Percentiles rank a stretch among this genome's conserved stretches.
phyloP scores from a whole-genome alignment of 2,329 filamentous ascomycete species.

The Camptophora hylomeconis region DNA sequence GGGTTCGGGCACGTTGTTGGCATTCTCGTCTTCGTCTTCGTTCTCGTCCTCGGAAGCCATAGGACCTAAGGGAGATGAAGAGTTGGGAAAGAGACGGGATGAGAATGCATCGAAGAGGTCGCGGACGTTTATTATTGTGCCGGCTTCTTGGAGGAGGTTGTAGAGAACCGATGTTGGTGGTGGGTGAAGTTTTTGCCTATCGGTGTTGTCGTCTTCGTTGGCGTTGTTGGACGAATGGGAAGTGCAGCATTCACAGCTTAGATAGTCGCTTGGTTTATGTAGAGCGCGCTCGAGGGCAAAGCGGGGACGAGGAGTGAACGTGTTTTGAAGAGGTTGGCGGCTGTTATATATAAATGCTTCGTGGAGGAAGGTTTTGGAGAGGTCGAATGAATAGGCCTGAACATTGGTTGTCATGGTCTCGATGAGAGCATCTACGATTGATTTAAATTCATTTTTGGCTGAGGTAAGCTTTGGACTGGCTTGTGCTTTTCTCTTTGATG shows the following conservation, averaged over 20 bases:
- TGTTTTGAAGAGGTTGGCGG: conserved; percentile 42
- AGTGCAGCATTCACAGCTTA: conserved; percentile 40
- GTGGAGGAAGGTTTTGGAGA: conserved; percentile 38
- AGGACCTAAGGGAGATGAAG: background rate
- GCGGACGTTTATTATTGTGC: conserved; percentile 45
- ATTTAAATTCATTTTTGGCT: conserved; percentile 1
- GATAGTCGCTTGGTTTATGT: conserved; percentile 46
- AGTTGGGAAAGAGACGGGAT: conserved; percentile 1
- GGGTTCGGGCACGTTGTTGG: conserved; percentile 12
- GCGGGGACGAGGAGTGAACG: conserved; percentile 45
- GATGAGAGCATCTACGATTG: background rate
- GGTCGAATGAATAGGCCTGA: conserved; percentile 31
- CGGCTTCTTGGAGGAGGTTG: conserved; percentile 51
- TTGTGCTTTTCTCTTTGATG: too few species aligned
- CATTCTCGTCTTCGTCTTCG: conserved; percentile 21
- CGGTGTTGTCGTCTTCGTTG: background rate
- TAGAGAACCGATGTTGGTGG: conserved; percentile 48
- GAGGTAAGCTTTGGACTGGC: conserved; percentile 1
- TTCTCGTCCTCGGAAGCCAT: conserved; percentile 1
- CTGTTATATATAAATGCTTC: conserved; percentile 48
- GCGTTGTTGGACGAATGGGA: background rate
- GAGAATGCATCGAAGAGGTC: conserved; percentile 50
- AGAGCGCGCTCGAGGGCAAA: conserved; percentile 48
- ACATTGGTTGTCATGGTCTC: conserved; percentile 30
- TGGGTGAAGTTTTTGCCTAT: conserved; percentile 27